phyloP scores from a whole-genome alignment of 306 rosid genomes.

The Rubus parviflorus region DNA sequence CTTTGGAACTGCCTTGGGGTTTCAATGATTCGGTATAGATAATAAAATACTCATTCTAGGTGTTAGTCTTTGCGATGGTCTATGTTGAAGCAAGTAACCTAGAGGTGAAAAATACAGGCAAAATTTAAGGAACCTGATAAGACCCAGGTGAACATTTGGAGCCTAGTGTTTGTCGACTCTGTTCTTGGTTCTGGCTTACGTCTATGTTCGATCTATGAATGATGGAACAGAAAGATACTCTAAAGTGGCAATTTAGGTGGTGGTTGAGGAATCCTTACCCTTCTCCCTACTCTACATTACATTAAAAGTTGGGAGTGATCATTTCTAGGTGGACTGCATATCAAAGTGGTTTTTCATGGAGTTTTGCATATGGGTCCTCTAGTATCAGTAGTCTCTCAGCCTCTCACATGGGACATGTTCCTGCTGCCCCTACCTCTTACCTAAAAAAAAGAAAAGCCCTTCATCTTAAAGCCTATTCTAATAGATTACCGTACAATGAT shows the following conservation, averaged over 20 bases:
- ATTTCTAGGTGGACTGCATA: conserved; percentile 19
- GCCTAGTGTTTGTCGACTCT: neutral
- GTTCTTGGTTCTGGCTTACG: neutral
- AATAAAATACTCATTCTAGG: neutral
- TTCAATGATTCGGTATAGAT: neutral
- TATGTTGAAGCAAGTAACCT: neutral
- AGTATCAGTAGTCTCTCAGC: neutral
- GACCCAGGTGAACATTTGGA: conserved; percentile 8
- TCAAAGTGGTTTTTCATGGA: conserved; percentile 1
- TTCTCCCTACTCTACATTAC: neutral
- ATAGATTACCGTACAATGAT: neutral
- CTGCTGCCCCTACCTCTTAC: neutral
- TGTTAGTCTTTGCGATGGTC: neutral
- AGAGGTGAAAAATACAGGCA: neutral
- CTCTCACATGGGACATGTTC: conserved; percentile 10
- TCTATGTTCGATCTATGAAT: neutral
- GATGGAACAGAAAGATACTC: too few species aligned
- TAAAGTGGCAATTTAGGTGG: conserved; percentile 23
- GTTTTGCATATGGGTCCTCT: conserved; percentile 2
- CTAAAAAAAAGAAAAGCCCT: neutral
- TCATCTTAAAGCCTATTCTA: neutral
- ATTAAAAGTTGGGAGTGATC: conserved; percentile 12
- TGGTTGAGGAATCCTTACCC: conserved; percentile 18
- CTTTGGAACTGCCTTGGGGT: neutral
- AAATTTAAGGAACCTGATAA: neutral